phyloP scores from a whole-genome alignment of 768 basidiomycete species.

The Pleurotus tuber-regium region DNA sequence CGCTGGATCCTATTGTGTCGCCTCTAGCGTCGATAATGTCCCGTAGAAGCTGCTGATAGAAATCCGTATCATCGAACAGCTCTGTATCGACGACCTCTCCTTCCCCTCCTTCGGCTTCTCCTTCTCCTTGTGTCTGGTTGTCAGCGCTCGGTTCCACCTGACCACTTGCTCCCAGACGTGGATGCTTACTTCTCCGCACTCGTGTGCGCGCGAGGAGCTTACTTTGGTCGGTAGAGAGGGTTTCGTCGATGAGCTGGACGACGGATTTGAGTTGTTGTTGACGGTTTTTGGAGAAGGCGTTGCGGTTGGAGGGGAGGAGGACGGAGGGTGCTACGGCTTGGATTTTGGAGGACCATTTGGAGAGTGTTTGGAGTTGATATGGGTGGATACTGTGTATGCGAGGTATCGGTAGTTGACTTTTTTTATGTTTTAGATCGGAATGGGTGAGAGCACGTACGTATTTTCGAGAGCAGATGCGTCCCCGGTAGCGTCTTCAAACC shows the following conservation, averaged over 20 bases:
- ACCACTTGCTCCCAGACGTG: slow-evolving; percentile 34
- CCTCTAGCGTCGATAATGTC: slow-evolving; percentile 82
- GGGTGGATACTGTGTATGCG: slow-evolving; percentile 60
- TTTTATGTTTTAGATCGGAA: slow-evolving; percentile 7
- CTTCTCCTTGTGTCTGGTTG: neutral
- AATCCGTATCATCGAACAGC: slow-evolving; percentile 86
- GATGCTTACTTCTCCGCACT: slow-evolving; percentile 46
- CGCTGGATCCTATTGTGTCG: slow-evolving; percentile 37
- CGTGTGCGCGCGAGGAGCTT: slow-evolving; percentile 67
- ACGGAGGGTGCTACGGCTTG: slow-evolving; percentile 86
- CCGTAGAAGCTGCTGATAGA: slow-evolving; percentile 88
- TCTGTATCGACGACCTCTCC: slow-evolving; percentile 39
- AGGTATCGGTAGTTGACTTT: no score
- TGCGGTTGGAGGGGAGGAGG: slow-evolving; percentile 67
- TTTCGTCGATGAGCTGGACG: slow-evolving; percentile 76
- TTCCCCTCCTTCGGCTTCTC: slow-evolving; percentile 25
- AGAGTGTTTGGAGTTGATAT: slow-evolving; percentile 70
- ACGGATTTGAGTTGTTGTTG: slow-evolving; percentile 59
- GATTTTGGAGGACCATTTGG: slow-evolving; percentile 96
- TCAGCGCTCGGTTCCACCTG: slow-evolving; percentile 19
- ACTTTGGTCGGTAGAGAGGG: slow-evolving; percentile 48
- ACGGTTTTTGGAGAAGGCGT: slow-evolving; percentile 60
- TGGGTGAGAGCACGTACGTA: slow-evolving; percentile 36
- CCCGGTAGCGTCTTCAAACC: slow-evolving; percentile 41
- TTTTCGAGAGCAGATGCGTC: slow-evolving; percentile 47